Evolutionary conservation across 768 basidiomycete species (phyloP).

Genomic region (Pilatotrama ljubarskyi): DNA sequence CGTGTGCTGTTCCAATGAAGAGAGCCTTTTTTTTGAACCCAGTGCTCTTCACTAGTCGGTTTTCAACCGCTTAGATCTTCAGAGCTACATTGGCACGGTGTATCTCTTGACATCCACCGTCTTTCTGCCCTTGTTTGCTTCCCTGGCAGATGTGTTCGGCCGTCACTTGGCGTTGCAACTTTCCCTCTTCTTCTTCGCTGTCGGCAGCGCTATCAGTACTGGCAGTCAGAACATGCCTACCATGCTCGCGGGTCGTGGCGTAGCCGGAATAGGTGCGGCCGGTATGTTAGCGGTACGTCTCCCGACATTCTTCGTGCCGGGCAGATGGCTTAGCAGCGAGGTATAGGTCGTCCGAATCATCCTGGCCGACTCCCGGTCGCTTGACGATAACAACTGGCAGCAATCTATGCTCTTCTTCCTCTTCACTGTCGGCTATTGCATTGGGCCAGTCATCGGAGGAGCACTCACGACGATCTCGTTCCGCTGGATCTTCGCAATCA

Average conservation of each 20-base stretch:
- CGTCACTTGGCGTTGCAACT: conserved; percentile 49
- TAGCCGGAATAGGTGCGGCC: conserved; percentile 51
- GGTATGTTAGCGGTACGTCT: conserved; percentile 39
- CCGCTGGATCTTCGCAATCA: conserved; percentile 59
- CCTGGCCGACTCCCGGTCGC: conserved; percentile 43
- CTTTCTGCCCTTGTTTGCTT: conserved; percentile 52
- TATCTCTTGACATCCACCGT: conserved; percentile 54
- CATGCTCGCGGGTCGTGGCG: conserved; percentile 47
- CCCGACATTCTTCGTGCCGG: background rate
- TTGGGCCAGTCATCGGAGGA: conserved; percentile 49
- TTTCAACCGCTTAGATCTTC: conserved; percentile 37
- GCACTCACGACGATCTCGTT: conserved; percentile 41
- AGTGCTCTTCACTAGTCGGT: conserved; percentile 30
- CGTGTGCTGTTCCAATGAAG: conserved; percentile 13
- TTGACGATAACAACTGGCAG: conserved; percentile 46
- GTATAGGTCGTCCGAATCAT: conserved; percentile 43
- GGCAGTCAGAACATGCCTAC: conserved; percentile 47
- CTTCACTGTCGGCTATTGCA: conserved; percentile 42
- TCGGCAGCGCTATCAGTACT: conserved; percentile 49
- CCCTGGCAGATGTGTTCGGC: conserved; percentile 51
- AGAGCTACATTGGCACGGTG: conserved; percentile 50
- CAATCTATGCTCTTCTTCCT: conserved; percentile 43
- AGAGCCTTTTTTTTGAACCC: too few species aligned
- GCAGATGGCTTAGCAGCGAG: conserved; percentile 12
- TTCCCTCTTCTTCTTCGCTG: conserved; percentile 44